Percentiles rank a stretch among this genome's conserved stretches.
Evolutionary conservation across 305 asterid genomes (phyloP).

Genomic region (Vinca major): DNA sequence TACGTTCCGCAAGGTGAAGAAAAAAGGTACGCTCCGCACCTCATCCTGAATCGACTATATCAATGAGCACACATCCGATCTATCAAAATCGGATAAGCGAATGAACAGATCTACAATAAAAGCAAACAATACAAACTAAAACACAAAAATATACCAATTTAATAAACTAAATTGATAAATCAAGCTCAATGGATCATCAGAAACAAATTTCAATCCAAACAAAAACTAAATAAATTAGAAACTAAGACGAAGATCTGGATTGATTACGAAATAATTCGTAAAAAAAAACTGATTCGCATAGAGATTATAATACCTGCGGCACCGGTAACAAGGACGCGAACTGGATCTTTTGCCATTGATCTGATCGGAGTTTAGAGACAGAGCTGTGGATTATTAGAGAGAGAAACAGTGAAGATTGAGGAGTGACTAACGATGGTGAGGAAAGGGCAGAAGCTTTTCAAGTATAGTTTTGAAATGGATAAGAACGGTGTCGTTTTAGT

Average conservation of each 20-base stretch:
- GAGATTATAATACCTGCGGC: conserved; percentile 50
- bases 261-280: neutral
- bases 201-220: neutral
- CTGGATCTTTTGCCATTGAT: conserved; percentile 54
- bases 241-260: conserved; percentile 1
- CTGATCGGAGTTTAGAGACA: neutral
- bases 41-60: too few relatives aligned
- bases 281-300: neutral
- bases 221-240: neutral
- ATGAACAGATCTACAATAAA: conserved; percentile 5
- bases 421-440: neutral
- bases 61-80: neutral
- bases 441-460: neutral
- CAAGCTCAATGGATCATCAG: neutral
- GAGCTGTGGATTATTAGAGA: neutral
- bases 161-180: too few relatives aligned
- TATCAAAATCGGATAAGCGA: neutral
- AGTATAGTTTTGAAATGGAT: neutral
- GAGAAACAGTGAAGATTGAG: neutral
- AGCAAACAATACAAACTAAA: neutral
- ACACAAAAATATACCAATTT: too few relatives aligned
- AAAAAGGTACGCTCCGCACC: too few relatives aligned
- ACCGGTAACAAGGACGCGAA: conserved; percentile 79
- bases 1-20: too few relatives aligned
- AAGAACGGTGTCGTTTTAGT: neutral